Percentiles rank a stretch among this genome's conserved stretches.
These are phyloP conservation scores for Puccinia novopanici DNA, from an alignment of 1,284 basidiomycete genomes.

Conservation along the genomic window DNA sequence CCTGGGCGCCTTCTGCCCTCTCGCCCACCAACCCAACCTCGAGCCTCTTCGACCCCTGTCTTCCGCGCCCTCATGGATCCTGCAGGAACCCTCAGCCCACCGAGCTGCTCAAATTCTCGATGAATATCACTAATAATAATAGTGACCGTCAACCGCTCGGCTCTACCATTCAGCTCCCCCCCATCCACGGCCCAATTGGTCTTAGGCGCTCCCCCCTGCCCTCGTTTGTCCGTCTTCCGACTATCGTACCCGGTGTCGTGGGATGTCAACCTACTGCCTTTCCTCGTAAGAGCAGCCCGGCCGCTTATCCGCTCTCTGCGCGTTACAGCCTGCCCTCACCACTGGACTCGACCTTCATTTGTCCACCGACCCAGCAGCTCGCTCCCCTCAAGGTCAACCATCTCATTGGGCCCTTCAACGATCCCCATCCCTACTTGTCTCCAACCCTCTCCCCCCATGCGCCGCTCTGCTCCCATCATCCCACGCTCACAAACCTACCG, in stretches of 20 bases:
- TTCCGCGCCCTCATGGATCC: neutral
- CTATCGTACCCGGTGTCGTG: neutral
- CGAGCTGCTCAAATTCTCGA: conserved; percentile 11
- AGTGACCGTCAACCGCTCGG: neutral
- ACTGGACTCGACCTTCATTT: neutral
- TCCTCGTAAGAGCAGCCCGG: neutral
- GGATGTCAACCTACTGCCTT: neutral
- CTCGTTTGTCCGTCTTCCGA: neutral
- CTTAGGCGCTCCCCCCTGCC: neutral
- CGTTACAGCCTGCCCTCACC: neutral
- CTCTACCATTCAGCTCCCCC: conserved; percentile 1
- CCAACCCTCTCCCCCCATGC: conserved; percentile 1
- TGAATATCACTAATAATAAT: neutral
- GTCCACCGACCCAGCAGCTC: neutral
- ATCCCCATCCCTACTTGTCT: neutral
- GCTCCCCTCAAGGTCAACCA: neutral
- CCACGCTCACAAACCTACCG: neutral
- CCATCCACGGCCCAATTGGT: conserved; percentile 1
- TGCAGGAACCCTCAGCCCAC: conserved; percentile 12
- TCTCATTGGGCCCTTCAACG: neutral
- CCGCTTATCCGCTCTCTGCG: neutral
- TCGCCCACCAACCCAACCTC: neutral
- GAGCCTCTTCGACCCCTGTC: neutral
- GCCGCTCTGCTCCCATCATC: neutral
- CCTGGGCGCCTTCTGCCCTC: conserved; percentile 32